Conservation (phyloP, 768 basidiomycete genomes). For the Russula earlei region DNA sequence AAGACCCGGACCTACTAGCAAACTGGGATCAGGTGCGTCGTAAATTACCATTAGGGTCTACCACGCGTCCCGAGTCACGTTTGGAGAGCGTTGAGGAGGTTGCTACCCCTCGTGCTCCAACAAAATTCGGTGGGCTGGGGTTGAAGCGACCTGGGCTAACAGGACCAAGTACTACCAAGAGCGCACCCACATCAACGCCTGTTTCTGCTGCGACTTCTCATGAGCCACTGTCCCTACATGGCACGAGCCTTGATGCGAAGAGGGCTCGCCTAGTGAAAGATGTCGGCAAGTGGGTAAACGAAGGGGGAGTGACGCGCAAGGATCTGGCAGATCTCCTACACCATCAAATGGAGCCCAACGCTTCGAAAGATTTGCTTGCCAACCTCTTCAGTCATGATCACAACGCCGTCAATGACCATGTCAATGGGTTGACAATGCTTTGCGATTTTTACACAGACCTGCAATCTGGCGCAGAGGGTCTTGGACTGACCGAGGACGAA, state of each 20-base stretch:
- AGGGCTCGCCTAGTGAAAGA: slow-evolving; percentile 66
- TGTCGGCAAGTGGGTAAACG: slow-evolving; percentile 73
- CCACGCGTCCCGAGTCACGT: slow-evolving; percentile 38
- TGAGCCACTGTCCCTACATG: slow-evolving; percentile 33
- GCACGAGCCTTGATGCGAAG: slow-evolving; percentile 52
- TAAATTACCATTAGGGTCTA: slow-evolving; percentile 55
- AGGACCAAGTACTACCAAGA: slow-evolving; percentile 22
- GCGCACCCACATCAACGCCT: slow-evolving; percentile 26
- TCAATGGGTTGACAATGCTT: slow-evolving; percentile 64
- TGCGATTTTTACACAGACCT: slow-evolving; percentile 65
- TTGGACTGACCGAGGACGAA: slow-evolving; percentile 36
- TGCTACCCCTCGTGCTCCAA: slow-evolving; percentile 24
- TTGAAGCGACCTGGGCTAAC: slow-evolving; percentile 37
- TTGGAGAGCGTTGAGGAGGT: slow-evolving; percentile 31
- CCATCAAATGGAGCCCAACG: slow-evolving; percentile 84
- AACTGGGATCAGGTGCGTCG: slow-evolving; percentile 60
- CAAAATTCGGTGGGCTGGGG: slow-evolving; percentile 20
- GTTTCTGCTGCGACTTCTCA: slow-evolving; percentile 28
- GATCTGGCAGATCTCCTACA: slow-evolving; percentile 82
- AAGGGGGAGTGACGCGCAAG: slow-evolving; percentile 71
- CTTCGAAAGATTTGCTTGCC: slow-evolving; percentile 62
- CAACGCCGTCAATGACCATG: slow-evolving; percentile 86
- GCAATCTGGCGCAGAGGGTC: slow-evolving; percentile 46
- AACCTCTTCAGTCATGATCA: slow-evolving; percentile 93
- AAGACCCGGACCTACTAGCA: slow-evolving; percentile 35